Evolutionary conservation across 495 filamentous ascomycete genomes (phyloP), one percentile per base, ranked within the genome.

Genomic region (Neurospora africana): DNA sequence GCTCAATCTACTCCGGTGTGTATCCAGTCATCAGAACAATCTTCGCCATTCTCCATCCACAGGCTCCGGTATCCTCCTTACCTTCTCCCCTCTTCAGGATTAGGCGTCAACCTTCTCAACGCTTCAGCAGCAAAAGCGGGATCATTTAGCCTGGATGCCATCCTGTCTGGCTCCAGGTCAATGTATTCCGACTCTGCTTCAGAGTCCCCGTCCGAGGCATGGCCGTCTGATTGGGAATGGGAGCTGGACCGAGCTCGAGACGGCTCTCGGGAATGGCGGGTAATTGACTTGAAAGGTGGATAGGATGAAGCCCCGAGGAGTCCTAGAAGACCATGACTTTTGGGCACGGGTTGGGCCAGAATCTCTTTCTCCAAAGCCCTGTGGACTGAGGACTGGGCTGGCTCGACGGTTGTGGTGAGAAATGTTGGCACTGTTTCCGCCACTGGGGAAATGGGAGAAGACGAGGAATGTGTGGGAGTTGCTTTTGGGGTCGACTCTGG

Each of bases 151-250:
- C 89, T 87, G 58, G 89, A 89, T 4, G 87, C 88, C 90, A 91
- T 92, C 65, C 89, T 87, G 75, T 91, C 90, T 0, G 88, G 89
- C 0, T 89, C 84, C 58, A 91, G 77, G 70, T 92, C 90, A 2
- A 72, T 30, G 21, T 74, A 39, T 27, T 61, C 53, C 7, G 53
- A 61, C 27, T 33, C 53, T 33, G 53, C 27, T 19, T 61, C 53
- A 17, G 53, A 61, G 3, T 33, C 53, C 4, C 15, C 53, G 27
- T 61, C 53, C 27, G 53, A 61, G 13, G 53, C 13, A 61, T 19
- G 27, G 3, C 53, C 53, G 7, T 58, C 21, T 27, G 47, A 58
- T 36, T 72, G 75, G 0, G 76, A 75, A 3, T 83, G 83, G 13
- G 84, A 86, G 13, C 81, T 79, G 11, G 84, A 84, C 36, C 84